Percentiles rank a stretch among this genome's conserved stretches.
Evolutionary conservation across 2,329 filamentous ascomycete genomes (phyloP).

Genomic region (Chaetomiaceae sp.): DNA sequence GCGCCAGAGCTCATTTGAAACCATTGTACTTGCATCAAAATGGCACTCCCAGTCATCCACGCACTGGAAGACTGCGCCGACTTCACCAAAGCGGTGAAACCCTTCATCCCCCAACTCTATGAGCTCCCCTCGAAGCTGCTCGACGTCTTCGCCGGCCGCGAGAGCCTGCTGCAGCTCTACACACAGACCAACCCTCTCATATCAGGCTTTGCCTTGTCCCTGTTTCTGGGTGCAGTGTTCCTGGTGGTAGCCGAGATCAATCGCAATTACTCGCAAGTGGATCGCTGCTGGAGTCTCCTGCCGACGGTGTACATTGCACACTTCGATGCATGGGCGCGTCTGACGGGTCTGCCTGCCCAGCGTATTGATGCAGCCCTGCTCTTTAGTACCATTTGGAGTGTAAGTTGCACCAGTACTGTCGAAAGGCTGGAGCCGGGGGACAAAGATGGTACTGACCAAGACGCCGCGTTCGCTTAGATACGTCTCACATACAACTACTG

Average conservation of each 20-base stretch:
- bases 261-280: constrained; percentile 94
- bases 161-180: constrained; percentile 68
- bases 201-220: constrained; percentile 65
- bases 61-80: constrained; percentile 71
- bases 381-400: constrained; percentile 74
- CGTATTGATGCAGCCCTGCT: constrained; percentile 69
- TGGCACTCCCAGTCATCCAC: constrained; percentile 70
- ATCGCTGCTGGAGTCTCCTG: constrained; percentile 85
- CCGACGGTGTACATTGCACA: constrained; percentile 84
- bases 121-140: constrained; percentile 63
- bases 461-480: constrained; percentile 43
- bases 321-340: constrained; percentile 75
- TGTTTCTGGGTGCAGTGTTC: constrained; percentile 68
- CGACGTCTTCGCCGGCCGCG: constrained; percentile 54
- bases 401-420: too few relatives aligned
- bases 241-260: constrained; percentile 78
- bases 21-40: constrained; percentile 29
- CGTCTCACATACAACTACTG: constrained; percentile 96
- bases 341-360: constrained; percentile 65
- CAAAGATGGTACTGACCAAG: constrained; percentile 29
- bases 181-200: constrained; percentile 81
- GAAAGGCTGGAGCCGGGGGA: too few relatives aligned
- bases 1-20: background rate
- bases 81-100: constrained; percentile 68
- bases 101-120: constrained; percentile 67